Percentiles rank a stretch among this genome's conserved stretches.
Conservation (phyloP, 345 rosid genomes). For the Brassica juncea region DNA sequence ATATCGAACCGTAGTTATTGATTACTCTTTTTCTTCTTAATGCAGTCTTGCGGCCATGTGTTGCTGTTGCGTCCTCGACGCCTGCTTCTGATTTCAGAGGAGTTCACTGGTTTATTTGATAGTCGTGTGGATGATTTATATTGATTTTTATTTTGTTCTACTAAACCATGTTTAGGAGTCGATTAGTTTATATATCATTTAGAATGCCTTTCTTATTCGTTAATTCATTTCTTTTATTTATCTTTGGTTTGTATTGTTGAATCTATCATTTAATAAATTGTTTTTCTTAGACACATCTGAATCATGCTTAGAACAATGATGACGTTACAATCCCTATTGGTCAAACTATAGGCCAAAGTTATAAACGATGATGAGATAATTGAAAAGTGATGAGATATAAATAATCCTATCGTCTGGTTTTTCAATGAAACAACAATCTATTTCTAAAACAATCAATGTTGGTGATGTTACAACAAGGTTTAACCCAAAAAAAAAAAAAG, state of each 20-base stretch:
- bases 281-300: not conserved
- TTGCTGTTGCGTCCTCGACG: conserved; percentile 41
- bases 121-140: not conserved
- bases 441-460: conserved; percentile 18
- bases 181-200: conserved; percentile 6
- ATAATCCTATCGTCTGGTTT: not conserved
- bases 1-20: not conserved
- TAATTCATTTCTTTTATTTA: not conserved
- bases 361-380: not conserved
- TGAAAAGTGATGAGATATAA: not conserved
- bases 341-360: not conserved
- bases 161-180: not conserved
- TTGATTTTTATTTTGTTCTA: not conserved
- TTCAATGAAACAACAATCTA: not conserved
- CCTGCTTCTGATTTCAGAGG: conserved; percentile 36
- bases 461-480: conserved; percentile 10
- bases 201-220: conserved; percentile 2
- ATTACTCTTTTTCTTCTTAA: not conserved
- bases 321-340: not conserved
- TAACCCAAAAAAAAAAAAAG: not conserved
- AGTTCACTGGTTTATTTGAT: not conserved
- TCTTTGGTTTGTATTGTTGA: not conserved
- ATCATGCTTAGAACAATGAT: not conserved
- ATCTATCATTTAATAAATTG: not conserved
- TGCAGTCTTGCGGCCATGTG: conserved; percentile 43